Conservation (phyloP, 2,329 filamentous ascomycete genomes). For the Niveomyces coronatus region DNA sequence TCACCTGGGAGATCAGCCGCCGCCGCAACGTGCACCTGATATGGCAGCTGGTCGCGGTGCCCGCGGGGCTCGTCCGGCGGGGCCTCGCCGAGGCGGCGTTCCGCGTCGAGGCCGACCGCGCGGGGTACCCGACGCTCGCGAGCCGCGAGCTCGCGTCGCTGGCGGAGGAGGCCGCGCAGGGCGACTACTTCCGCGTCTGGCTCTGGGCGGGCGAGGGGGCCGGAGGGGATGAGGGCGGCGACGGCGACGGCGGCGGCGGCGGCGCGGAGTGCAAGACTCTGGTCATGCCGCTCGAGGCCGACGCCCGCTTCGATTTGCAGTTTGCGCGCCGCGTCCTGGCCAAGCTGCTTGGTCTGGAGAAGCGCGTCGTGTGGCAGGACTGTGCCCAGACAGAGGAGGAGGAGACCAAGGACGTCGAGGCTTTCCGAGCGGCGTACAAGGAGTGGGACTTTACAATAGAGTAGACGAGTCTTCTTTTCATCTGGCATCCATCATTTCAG, state of each 20-base stretch:
- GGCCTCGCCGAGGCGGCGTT: constrained; percentile 83
- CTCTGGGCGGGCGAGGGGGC: constrained; percentile 54
- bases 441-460: constrained; percentile 69
- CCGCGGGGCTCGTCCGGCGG: constrained; percentile 53
- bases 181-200: constrained; percentile 75
- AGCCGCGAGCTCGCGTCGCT: constrained; percentile 35
- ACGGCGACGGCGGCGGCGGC: constrained; percentile 38
- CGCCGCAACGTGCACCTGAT: constrained; percentile 75
- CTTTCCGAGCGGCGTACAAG: constrained; percentile 74
- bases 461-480: constrained; percentile 5
- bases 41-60: constrained; percentile 84
- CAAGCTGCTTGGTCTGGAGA: constrained; percentile 73
- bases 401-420: constrained; percentile 66
- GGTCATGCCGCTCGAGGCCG: constrained; percentile 61
- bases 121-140: constrained; percentile 41
- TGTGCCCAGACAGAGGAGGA: constrained; percentile 68
- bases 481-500: neutral
- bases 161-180: constrained; percentile 34
- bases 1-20: constrained; percentile 89
- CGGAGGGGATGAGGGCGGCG: constrained; percentile 45
- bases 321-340: constrained; percentile 82
- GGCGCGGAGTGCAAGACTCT: constrained; percentile 51
- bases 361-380: constrained; percentile 74
- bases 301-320: constrained; percentile 76
- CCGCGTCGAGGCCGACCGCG: constrained; percentile 75